These are phyloP conservation scores for Anethum foeniculum DNA, from an alignment of 140 eudicot genomes.

Conservation along the genomic window DNA sequence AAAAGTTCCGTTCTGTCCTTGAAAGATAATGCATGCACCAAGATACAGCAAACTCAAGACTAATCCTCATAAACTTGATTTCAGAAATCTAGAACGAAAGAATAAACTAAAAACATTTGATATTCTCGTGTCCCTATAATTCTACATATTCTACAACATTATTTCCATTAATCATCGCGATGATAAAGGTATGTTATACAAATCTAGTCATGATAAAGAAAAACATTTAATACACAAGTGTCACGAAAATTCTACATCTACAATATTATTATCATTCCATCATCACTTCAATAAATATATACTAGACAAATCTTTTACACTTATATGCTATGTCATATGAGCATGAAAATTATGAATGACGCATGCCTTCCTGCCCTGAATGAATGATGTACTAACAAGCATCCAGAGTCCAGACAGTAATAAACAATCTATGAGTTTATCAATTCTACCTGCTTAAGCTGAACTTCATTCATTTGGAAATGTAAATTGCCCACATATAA, in stretches of 20 bases:
- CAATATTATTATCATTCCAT: background rate
- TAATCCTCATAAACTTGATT: background rate
- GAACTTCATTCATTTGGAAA: slow-evolving; percentile 83
- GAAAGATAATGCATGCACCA: background rate
- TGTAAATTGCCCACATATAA: slow-evolving; percentile 89
- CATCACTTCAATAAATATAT: background rate
- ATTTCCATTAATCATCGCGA: background rate
- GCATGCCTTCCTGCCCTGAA: background rate
- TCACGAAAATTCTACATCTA: background rate
- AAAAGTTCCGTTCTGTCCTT: background rate
- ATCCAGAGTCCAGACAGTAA: background rate
- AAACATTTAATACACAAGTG: background rate
- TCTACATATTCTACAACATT: background rate
- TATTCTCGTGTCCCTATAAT: background rate
- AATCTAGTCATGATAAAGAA: background rate
- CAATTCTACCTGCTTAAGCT: slow-evolving; percentile 65
- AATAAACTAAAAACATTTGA: background rate
- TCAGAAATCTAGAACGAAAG: background rate
- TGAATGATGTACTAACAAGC: background rate
- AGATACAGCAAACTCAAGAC: background rate
- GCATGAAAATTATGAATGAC: background rate
- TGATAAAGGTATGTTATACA: background rate
- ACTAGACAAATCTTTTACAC: background rate
- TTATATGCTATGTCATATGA: background rate
- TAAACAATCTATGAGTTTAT: background rate